phyloP scores from a whole-genome alignment of 2,329 filamentous ascomycete species.

The Cladosporium colombiae region DNA sequence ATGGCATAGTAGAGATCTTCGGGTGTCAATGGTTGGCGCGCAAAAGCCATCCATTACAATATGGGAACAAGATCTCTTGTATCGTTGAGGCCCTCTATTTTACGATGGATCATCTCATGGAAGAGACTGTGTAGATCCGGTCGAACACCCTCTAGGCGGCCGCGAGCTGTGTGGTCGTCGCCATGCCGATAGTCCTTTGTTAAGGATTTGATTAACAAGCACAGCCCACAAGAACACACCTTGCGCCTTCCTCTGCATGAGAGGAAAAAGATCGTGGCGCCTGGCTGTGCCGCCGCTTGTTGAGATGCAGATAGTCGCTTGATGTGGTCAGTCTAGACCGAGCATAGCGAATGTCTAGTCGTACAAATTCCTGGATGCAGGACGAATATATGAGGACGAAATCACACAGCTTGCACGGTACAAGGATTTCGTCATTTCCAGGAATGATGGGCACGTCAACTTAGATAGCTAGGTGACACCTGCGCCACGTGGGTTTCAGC shows the following conservation, averaged over 20 bases:
- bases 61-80: constrained; percentile 40
- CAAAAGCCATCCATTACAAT: constrained; percentile 57
- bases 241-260: constrained; percentile 1
- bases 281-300: too few relatives aligned
- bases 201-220: constrained; percentile 15
- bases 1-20: constrained; percentile 52
- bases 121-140: constrained; percentile 8
- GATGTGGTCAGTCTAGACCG: neutral
- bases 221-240: constrained; percentile 23
- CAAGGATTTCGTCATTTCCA: too few relatives aligned
- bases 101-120: constrained; percentile 2
- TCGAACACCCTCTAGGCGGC: constrained; percentile 1
- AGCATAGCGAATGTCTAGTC: neutral
- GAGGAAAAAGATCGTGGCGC: neutral
- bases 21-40: constrained; percentile 45
- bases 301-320: neutral
- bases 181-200: constrained; percentile 9
- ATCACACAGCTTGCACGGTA: too few relatives aligned
- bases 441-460: too few relatives aligned
- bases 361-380: too few relatives aligned
- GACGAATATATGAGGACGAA: too few relatives aligned
- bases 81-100: constrained; percentile 31
- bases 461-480: too few relatives aligned
- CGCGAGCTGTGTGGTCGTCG: neutral
- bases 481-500: too few relatives aligned